Percentiles rank a stretch among this genome's conserved stretches.
Evolutionary conservation across 2,329 filamentous ascomycete species (phyloP).

Genomic region (Trichoderma atroviride): DNA sequence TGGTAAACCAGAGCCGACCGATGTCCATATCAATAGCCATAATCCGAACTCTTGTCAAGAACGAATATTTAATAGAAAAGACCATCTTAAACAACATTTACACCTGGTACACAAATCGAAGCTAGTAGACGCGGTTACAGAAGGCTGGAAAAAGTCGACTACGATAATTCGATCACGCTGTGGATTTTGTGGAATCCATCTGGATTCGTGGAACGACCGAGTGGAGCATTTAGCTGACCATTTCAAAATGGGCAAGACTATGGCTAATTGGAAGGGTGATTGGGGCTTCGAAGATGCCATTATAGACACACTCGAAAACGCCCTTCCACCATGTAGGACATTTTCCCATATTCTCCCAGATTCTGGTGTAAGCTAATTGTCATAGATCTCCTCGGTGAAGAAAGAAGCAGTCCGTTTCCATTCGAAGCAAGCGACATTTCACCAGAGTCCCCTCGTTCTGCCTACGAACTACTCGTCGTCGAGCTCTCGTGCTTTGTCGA

Average conservation of each 20-base stretch:
- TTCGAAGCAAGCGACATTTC: neutral
- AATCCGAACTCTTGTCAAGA: neutral
- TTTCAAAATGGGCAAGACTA: slow-evolving; percentile 8
- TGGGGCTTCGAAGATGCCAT: slow-evolving; percentile 1
- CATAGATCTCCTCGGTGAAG: slow-evolving; percentile 11
- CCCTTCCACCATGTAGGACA: slow-evolving; percentile 22
- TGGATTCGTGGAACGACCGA: slow-evolving; percentile 26
- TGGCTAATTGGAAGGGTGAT: neutral
- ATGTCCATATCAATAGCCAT: neutral
- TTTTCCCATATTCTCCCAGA: neutral
- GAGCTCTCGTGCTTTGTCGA: slow-evolving; percentile 30
- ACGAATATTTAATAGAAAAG: neutral
- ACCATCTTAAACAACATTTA: neutral
- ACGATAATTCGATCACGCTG: slow-evolving; percentile 38
- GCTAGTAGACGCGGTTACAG: slow-evolving; percentile 40
- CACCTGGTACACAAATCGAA: neutral
- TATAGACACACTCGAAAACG: slow-evolving; percentile 32
- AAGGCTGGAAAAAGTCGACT: slow-evolving; percentile 33
- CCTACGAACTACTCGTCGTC: slow-evolving; percentile 41
- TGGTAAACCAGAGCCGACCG: neutral
- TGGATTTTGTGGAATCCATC: slow-evolving; percentile 41
- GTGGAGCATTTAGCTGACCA: slow-evolving; percentile 1
- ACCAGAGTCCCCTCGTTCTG: slow-evolving; percentile 29
- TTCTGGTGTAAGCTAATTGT: neutral
- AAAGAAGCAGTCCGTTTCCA: neutral